These are phyloP conservation scores for Lycium ferocissimum DNA, from an alignment of 257 asterid species.

Conservation along the genomic window DNA sequence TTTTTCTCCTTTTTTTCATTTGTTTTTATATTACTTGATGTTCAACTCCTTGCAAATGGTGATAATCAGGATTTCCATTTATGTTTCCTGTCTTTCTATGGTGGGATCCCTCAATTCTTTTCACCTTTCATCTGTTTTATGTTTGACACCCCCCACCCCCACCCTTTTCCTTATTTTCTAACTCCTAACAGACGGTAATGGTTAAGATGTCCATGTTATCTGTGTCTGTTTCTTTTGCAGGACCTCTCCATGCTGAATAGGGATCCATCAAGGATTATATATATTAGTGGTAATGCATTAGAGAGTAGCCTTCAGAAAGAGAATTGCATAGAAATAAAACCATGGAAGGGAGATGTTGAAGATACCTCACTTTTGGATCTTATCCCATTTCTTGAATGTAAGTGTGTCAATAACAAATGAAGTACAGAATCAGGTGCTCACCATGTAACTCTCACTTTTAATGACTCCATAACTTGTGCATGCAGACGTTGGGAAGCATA, in stretches of 20 bases:
- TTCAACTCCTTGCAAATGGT: constrained; percentile 8
- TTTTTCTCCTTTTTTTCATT: background rate
- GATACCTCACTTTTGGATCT: constrained; percentile 90
- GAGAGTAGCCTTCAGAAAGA: constrained; percentile 89
- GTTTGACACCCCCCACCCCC: too few relatives aligned
- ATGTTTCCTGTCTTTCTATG: background rate
- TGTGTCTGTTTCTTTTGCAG: constrained; percentile 52
- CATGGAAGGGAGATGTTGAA: constrained; percentile 80
- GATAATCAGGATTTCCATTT: constrained; percentile 17
- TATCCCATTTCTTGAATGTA: constrained; percentile 92
- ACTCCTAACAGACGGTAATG: background rate
- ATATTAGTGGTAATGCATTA: constrained; percentile 75
- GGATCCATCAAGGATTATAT: constrained; percentile 78
- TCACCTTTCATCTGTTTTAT: constrained; percentile 7
- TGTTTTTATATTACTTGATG: background rate
- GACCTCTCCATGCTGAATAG: constrained; percentile 87
- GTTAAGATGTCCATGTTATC: background rate
- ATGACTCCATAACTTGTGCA: constrained; percentile 4
- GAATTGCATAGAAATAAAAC: constrained; percentile 66
- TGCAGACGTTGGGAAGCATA: constrained; percentile 77
- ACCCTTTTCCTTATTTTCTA: background rate
- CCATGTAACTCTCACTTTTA: background rate
- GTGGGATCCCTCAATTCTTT: background rate
- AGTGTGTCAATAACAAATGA: constrained; percentile 35
- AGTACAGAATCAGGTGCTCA: background rate